A percentile compares a stretch with the other conserved stretches of the same genome.
phyloP scores from a whole-genome alignment of 2,329 filamentous ascomycete genomes.

The Paramyrothecium sp. region DNA sequence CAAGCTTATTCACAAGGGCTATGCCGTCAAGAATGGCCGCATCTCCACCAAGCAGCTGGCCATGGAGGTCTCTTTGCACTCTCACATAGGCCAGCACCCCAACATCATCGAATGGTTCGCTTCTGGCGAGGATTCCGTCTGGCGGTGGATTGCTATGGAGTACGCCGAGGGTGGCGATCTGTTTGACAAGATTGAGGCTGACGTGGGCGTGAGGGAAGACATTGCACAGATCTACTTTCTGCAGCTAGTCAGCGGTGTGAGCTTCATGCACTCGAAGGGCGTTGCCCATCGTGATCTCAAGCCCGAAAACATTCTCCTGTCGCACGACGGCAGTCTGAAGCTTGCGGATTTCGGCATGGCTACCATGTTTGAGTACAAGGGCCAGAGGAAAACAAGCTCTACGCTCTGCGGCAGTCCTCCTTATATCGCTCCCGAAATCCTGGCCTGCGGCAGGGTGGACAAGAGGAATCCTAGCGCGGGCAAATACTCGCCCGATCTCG shows the following conservation, averaged over 20 bases:
- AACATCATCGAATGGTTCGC: conserved; percentile 95
- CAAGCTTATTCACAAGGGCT: conserved; percentile 98
- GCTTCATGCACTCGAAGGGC: conserved; percentile 94
- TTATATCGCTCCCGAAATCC: conserved; percentile 94
- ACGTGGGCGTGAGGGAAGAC: conserved; percentile 90
- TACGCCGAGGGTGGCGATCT: conserved; percentile 92
- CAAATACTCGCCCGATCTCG: conserved; percentile 74
- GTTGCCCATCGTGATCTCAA: conserved; percentile 91
- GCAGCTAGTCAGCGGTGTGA: conserved; percentile 85
- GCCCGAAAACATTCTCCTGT: conserved; percentile 93
- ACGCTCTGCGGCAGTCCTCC: conserved; percentile 95
- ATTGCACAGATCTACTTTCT: conserved; percentile 96
- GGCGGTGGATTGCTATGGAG: conserved; percentile 99
- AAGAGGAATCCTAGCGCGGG: conserved; percentile 45
- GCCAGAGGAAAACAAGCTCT: conserved; percentile 74
- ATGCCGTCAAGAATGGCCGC: conserved; percentile 84
- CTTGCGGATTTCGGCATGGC: conserved; percentile 96
- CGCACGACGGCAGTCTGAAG: conserved; percentile 81
- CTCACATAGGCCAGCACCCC: conserved; percentile 81
- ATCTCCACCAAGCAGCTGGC: conserved; percentile 86
- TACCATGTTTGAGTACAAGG: conserved; percentile 88
- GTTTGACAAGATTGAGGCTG: conserved; percentile 99
- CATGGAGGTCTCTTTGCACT: conserved; percentile 89
- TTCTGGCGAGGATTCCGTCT: conserved; percentile 78
- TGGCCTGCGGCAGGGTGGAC: conserved; percentile 49